These are phyloP conservation scores for Cunninghamia lanceolata DNA, from an alignment of 75 land plant species.

Conservation along the genomic window DNA sequence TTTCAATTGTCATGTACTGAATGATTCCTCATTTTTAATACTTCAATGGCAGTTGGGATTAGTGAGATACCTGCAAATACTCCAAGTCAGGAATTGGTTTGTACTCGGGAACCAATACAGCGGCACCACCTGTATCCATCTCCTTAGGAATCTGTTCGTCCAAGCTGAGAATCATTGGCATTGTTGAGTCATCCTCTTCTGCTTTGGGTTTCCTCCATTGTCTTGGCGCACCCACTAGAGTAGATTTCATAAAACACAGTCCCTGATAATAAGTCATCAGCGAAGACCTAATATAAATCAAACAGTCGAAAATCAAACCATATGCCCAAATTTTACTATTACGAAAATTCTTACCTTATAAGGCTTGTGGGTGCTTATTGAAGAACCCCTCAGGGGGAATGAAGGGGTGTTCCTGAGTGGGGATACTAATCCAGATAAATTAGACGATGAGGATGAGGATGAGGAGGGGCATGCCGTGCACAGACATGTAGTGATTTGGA, in stretches of 20 bases:
- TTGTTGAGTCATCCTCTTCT: constrained; percentile 6
- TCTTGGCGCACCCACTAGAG: constrained; percentile 45
- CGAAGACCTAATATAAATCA: constrained; percentile 32
- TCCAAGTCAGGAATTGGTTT: constrained; percentile 86
- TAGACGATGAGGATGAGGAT: neutral
- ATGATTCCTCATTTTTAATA: neutral
- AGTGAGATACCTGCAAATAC: constrained; percentile 74
- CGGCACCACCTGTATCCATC: constrained; percentile 61
- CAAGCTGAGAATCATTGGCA: constrained; percentile 41
- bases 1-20: neutral
- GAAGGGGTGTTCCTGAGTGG: neutral
- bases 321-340: neutral
- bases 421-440: neutral
- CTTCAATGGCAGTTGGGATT: neutral
- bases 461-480: constrained; percentile 11
- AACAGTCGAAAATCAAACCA: neutral
- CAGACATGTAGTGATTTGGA: neutral
- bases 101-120: constrained; percentile 63
- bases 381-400: neutral
- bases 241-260: constrained; percentile 44
- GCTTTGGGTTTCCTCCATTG: neutral
- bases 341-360: neutral
- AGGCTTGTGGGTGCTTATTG: neutral
- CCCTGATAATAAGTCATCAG: constrained; percentile 68
- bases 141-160: constrained; percentile 62